phyloP scores from a whole-genome alignment of 2,329 filamentous ascomycete genomes.

The Ilyonectria destructans region DNA sequence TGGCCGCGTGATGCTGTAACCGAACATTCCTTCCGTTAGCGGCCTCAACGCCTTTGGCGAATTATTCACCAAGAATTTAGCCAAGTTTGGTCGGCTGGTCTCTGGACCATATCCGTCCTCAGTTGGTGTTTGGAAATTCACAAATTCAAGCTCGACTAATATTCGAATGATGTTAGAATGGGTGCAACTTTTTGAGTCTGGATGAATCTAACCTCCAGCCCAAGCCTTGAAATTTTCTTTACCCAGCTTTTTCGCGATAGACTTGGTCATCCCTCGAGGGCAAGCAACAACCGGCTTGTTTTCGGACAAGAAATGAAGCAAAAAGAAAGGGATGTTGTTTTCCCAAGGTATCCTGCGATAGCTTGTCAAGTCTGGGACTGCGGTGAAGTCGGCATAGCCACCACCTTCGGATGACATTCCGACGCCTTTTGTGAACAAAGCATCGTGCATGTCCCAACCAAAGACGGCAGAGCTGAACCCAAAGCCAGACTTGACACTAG shows the following conservation, averaged over 20 bases:
- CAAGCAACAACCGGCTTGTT: slow-evolving; percentile 81
- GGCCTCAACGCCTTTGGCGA: slow-evolving; percentile 75
- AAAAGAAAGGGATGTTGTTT: slow-evolving; percentile 82
- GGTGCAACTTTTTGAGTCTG: background rate
- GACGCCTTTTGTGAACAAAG: slow-evolving; percentile 83
- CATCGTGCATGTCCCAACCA: slow-evolving; percentile 91
- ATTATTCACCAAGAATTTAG: slow-evolving; percentile 77
- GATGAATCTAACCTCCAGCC: slow-evolving; percentile 75
- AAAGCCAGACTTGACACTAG: slow-evolving; percentile 81
- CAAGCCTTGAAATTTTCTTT: slow-evolving; percentile 78
- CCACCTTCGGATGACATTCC: slow-evolving; percentile 85
- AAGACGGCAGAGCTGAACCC: slow-evolving; percentile 90
- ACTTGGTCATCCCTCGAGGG: slow-evolving; percentile 78
- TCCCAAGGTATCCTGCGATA: slow-evolving; percentile 88
- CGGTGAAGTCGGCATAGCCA: slow-evolving; percentile 84
- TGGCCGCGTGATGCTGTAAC: slow-evolving; percentile 83
- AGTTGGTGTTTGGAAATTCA: slow-evolving; percentile 56
- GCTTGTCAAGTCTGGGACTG: slow-evolving; percentile 78
- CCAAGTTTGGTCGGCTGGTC: slow-evolving; percentile 69
- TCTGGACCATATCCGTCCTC: slow-evolving; percentile 55
- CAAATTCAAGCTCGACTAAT: slow-evolving; percentile 85
- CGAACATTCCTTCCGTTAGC: slow-evolving; percentile 87
- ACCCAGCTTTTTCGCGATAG: slow-evolving; percentile 72
- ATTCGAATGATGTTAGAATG: background rate
- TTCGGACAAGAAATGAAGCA: slow-evolving; percentile 82